Conservation (phyloP, 2,329 filamentous ascomycete species). For the Zymoseptoria pseudotritici region DNA sequence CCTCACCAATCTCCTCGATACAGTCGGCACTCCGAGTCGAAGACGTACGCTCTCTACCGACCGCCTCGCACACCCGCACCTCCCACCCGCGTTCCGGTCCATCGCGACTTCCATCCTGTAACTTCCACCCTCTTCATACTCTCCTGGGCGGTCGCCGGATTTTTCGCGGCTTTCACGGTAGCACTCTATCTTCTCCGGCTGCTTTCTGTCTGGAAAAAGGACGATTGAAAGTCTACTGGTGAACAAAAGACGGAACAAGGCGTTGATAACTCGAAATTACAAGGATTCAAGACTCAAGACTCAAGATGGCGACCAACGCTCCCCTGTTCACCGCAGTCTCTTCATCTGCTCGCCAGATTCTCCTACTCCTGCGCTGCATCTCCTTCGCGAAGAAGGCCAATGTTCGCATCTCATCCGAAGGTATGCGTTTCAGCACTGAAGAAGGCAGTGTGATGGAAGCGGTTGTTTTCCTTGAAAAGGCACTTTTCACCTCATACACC, state of each 20-base stretch:
- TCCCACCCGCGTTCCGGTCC: slow-evolving; percentile 2
- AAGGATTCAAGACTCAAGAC: neutral
- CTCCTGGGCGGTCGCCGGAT: slow-evolving; percentile 13
- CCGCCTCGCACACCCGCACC: neutral
- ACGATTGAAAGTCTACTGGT: neutral
- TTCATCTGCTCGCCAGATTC: slow-evolving; percentile 68
- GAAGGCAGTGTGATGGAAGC: slow-evolving; percentile 86
- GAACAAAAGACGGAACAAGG: neutral
- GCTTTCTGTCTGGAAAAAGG: neutral
- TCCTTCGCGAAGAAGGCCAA: slow-evolving; percentile 53
- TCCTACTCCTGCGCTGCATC: slow-evolving; percentile 57
- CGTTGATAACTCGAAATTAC: neutral
- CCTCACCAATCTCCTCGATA: slow-evolving; percentile 3
- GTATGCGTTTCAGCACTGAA: slow-evolving; percentile 80
- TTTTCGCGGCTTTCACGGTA: slow-evolving; percentile 15
- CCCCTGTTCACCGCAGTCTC: slow-evolving; percentile 68
- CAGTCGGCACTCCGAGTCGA: slow-evolving; percentile 4
- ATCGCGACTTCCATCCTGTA: slow-evolving; percentile 17
- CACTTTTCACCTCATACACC: slow-evolving; percentile 78
- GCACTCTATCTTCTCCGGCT: slow-evolving; percentile 8
- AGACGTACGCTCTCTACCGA: slow-evolving; percentile 7
- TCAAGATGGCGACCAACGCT: slow-evolving; percentile 32
- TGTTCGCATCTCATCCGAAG: slow-evolving; percentile 75
- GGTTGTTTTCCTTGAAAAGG: slow-evolving; percentile 77
- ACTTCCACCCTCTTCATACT: slow-evolving; percentile 22